Base-by-base conservation (phyloP, 805 yeast genomes). In the Grigorovia humatica region DNA sequence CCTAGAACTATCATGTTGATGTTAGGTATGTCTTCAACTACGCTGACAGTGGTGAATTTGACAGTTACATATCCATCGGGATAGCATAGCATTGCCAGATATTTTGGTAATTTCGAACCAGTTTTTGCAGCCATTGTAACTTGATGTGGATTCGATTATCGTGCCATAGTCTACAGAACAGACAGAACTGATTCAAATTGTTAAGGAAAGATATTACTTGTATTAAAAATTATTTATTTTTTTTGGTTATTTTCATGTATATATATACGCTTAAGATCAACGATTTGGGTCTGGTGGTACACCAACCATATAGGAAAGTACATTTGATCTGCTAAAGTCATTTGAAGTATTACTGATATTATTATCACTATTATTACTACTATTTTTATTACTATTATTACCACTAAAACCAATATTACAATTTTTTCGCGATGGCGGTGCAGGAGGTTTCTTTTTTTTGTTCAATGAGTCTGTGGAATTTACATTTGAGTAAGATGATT, bases 401-500 rank as follows among this genome's bases (percentile, higher is more conserved):
- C 27, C 6, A 23, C 6, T 23, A 23, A 6, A 23, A 23, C 27
- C 27, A 23, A n/a, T 17, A 12, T 38, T 23, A 44, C 44, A 38
- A 11, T 15, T 12, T 43, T 65, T 70, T 51, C 74, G 59, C 11
- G 73, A 67, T 6, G 69, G 68, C 4, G 70, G 68, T 1, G 63
- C 63, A n/a, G 73, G 73, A 15, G 57, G 57, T 46, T 56, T 63
- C 20, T 57, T 61, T 18, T 70, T 67, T 18, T 65, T 66, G 19
- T 62, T 65, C 12, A 71, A 48, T 4, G 74, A 70, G 23, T 70
- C 70, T 12, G 66, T 61, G 1, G 75, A 71, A 11, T 18, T 12
- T 43, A 64, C 69, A 50, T 73, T 60, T 13, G 73, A 67, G 4
- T 68, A 67, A 3, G 70, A 66, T 1, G 62, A 62, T 13, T 73